Percentiles rank a stretch among this genome's conserved stretches.
Evolutionary conservation across 2,329 filamentous ascomycete genomes (phyloP).

Genomic region (Hawksworthiomyces lignivorus): DNA sequence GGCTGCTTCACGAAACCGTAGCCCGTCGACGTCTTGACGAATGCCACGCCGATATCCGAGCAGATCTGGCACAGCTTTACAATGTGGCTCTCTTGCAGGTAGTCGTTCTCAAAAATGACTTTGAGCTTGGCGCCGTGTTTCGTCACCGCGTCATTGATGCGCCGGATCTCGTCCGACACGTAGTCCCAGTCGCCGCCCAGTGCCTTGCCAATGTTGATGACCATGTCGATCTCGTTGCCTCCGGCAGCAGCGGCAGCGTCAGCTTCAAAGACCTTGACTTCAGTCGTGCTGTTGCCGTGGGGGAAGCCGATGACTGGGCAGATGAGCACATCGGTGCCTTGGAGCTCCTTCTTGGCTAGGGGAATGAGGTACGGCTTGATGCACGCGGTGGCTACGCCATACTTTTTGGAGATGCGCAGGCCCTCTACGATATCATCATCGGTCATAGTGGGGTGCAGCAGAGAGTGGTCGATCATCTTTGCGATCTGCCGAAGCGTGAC

Average conservation of each 20-base stretch:
- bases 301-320: constrained; percentile 56
- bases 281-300: constrained; percentile 47
- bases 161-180: constrained; percentile 42
- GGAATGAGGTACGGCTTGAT: too few species aligned
- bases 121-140: too few species aligned
- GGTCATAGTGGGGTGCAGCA: constrained; percentile 55
- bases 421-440: constrained; percentile 44
- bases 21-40: constrained; percentile 54
- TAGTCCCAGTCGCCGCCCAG: constrained; percentile 50
- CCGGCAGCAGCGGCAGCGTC: constrained; percentile 37
- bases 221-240: constrained; percentile 56
- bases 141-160: too few species aligned
- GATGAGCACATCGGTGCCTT: constrained; percentile 39
- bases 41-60: constrained; percentile 40
- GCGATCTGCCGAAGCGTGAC: too few species aligned
- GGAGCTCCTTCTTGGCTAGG: constrained; percentile 37
- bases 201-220: constrained; percentile 53
- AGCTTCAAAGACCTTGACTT: constrained; percentile 48
- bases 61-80: constrained; percentile 47
- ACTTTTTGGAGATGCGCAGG: too few species aligned
- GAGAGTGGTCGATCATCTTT: constrained; percentile 52
- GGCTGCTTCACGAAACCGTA: constrained; percentile 52
- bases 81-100: constrained; percentile 42
- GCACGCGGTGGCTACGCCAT: too few species aligned
- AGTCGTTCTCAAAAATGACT: constrained; percentile 58